Conservation (phyloP, 345 rosid genomes). For the Crucihimalaya himalaica region DNA sequence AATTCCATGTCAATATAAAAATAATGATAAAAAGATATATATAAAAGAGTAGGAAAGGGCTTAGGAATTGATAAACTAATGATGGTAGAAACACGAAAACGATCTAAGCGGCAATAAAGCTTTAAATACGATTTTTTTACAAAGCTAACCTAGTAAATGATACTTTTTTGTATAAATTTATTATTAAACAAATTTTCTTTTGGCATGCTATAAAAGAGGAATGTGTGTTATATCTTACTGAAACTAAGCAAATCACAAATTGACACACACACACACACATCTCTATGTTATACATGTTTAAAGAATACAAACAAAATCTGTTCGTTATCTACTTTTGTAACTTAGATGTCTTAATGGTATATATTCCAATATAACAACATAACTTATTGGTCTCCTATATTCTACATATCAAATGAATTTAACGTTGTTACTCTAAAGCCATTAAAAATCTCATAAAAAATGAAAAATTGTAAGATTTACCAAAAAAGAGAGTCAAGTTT, state of each 20-base stretch:
- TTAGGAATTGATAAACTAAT: conserved; percentile 22
- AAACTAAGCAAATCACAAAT: no score
- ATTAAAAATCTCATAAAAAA: no score
- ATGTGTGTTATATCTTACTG: no score
- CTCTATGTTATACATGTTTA: no score
- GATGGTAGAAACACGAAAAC: conserved; percentile 34
- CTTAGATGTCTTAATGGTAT: no score
- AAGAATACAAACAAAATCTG: no score
- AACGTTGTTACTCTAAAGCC: neutral
- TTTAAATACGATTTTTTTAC: neutral
- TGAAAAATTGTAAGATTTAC: neutral
- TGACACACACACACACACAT: no score
- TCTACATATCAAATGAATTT: neutral
- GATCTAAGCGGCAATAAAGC: conserved; percentile 22
- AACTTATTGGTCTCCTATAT: neutral
- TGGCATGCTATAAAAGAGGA: no score
- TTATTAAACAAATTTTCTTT: no score
- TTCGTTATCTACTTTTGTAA: no score
- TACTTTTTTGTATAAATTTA: no score
- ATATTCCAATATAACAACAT: neutral
- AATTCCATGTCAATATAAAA: conserved; percentile 10
- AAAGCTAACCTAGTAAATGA: no score
- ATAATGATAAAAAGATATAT: neutral
- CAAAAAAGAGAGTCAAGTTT: neutral
- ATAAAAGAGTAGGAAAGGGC: conserved; percentile 21